Conservation (phyloP, 805 yeast species). For the Danielozyma ontarioensis region DNA sequence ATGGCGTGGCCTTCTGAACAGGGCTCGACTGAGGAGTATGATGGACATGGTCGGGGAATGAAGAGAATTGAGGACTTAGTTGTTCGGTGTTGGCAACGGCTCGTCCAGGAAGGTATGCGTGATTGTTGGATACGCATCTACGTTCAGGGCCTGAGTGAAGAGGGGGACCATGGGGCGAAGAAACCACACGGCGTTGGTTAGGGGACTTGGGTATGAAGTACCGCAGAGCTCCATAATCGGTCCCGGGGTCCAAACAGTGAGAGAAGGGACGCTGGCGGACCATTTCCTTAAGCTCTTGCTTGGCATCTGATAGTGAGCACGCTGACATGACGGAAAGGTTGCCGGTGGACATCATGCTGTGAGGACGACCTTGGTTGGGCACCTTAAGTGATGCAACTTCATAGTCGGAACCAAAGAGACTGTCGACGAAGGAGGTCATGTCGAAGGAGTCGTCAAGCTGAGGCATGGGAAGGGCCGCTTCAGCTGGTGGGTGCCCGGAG, state of each 20-base stretch:
- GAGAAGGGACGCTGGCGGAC: constrained; percentile 25
- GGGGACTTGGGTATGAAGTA: not conserved
- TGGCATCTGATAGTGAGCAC: constrained; percentile 5
- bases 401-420: not conserved
- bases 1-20: too few relatives aligned
- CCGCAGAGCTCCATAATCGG: constrained; percentile 14
- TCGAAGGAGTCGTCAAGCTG: not conserved
- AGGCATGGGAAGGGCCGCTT: not conserved
- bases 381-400: not conserved
- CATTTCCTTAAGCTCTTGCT: constrained; percentile 10
- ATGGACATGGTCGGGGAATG: too few relatives aligned
- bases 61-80: too few relatives aligned
- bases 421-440: constrained; percentile 1
- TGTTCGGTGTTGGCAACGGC: too few relatives aligned
- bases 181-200: too few relatives aligned
- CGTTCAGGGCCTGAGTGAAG: too few relatives aligned
- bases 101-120: too few relatives aligned
- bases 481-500: too few relatives aligned
- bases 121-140: too few relatives aligned
- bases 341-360: not conserved
- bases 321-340: not conserved
- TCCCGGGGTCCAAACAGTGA: constrained; percentile 19
- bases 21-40: too few relatives aligned
- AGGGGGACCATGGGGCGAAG: too few relatives aligned
- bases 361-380: constrained; percentile 1